These are phyloP conservation scores for Populus davidiana DNA, from an alignment of 345 rosid genomes.

Conservation along the genomic window DNA sequence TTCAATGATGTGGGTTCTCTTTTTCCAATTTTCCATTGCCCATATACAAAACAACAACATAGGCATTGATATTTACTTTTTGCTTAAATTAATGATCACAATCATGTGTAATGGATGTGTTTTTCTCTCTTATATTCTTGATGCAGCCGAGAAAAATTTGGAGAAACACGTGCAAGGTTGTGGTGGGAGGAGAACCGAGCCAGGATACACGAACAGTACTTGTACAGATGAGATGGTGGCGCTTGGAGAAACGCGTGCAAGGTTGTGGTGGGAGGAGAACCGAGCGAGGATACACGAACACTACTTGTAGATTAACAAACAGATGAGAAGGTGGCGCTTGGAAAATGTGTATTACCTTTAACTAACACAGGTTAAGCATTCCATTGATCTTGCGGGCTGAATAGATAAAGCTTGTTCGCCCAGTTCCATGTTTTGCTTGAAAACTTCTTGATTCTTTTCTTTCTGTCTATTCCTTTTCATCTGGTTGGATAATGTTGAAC, in stretches of 20 bases:
- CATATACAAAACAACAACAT: background rate
- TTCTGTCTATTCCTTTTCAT: background rate
- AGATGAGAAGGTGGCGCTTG: constrained; percentile 3
- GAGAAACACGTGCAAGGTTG: constrained; percentile 77
- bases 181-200: constrained; percentile 99
- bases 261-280: constrained; percentile 95
- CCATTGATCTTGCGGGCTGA: constrained; percentile 4
- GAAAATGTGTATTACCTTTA: constrained; percentile 5
- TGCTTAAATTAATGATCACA: background rate
- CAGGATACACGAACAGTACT: constrained; percentile 87
- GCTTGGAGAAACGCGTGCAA: constrained; percentile 48
- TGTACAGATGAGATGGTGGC: constrained; percentile 28
- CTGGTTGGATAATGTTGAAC: constrained; percentile 12
- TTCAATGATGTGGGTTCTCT: background rate
- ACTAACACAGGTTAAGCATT: constrained; percentile 13
- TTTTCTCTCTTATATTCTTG: background rate
- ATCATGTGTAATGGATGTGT: background rate
- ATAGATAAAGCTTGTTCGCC: constrained; percentile 6
- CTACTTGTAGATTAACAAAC: constrained; percentile 47
- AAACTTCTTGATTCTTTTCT: background rate
- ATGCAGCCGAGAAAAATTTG: constrained; percentile 89
- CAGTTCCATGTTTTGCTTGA: constrained; percentile 3
- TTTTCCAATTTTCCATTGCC: background rate
- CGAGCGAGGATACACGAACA: constrained; percentile 89
- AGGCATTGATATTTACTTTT: background rate